Percentiles rank a stretch among this genome's conserved stretches.
These are phyloP conservation scores for Aaosphaeria pasadenensis DNA, from an alignment of 2,329 filamentous ascomycete genomes.

Conservation along the genomic window DNA sequence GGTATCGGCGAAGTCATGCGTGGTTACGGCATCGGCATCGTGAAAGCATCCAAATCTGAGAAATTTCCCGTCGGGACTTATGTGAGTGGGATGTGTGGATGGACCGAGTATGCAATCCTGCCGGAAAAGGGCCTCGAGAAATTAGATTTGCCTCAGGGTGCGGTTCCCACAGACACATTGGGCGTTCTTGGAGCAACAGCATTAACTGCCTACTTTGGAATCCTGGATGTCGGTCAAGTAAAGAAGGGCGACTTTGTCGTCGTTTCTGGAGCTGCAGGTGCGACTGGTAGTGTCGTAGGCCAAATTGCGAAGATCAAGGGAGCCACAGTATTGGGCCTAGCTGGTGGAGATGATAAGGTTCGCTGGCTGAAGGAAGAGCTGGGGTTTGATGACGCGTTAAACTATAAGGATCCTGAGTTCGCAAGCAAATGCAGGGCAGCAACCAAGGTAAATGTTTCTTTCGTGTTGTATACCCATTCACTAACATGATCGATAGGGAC, in stretches of 20 bases:
- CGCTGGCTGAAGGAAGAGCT: constrained; percentile 53
- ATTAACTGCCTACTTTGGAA: constrained; percentile 73
- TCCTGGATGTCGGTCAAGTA: constrained; percentile 65
- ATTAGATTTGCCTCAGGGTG: constrained; percentile 44
- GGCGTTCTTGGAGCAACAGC: constrained; percentile 61
- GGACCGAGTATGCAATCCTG: constrained; percentile 65
- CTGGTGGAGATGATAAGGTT: constrained; percentile 54
- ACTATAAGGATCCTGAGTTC: constrained; percentile 54
- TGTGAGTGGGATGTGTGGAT: constrained; percentile 56
- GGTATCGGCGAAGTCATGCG: constrained; percentile 68
- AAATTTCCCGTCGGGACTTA: constrained; percentile 57
- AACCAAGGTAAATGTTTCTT: constrained; percentile 32
- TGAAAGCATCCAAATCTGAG: constrained; percentile 58
- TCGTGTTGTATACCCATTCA: constrained; percentile 4
- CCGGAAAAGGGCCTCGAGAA: constrained; percentile 49
- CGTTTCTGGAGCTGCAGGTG: constrained; percentile 73
- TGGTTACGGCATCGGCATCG: constrained; percentile 57
- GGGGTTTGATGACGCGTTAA: constrained; percentile 54
- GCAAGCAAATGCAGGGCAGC: constrained; percentile 45
- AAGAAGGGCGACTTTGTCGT: constrained; percentile 72
- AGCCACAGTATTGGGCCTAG: constrained; percentile 50
- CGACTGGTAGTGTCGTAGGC: constrained; percentile 71
- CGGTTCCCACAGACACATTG: constrained; percentile 55
- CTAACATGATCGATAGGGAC: constrained; percentile 11
- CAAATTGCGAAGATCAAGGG: constrained; percentile 75